Evolutionary conservation across 164 flowering plant species (phyloP), one percentile per base, ranked within the genome.

Genomic region (Vitis riparia): DNA sequence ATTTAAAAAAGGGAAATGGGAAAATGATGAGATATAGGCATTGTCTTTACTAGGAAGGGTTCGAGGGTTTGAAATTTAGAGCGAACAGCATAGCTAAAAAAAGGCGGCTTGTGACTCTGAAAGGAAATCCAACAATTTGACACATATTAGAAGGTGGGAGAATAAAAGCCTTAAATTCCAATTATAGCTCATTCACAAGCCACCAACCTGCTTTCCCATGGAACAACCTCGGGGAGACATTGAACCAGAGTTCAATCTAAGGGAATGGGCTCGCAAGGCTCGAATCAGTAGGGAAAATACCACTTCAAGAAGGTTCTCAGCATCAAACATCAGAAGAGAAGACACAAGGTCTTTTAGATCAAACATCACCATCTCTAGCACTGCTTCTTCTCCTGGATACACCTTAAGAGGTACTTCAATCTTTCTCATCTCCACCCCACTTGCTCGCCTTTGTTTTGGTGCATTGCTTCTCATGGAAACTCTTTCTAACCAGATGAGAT

Each of bases 371-470:
- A 83, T 91, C 71, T 86, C 97, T 50, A 88, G 94, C 82, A 86
- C 98, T 69, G 92, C 87, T 65, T 93, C 97, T 62, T 93, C 98
- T 65, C 98, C 98, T 69, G 98, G 97, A 30, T 89, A 87, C 80
- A 58, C 82, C 37, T 56, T 83, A 30, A 82, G 61, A 85, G 94
- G 97, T 90, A 81, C 19, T 37, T 37, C 44, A 37, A 37, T 37
- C n/a, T 9, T 11, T 49, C 13, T 55, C 53, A 48, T 71, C 29
- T 67, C 62, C 23, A 63, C 30, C 29, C 59, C n/a, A 15, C 5
- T 19, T 23, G 13, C 11, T 30, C 14, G 29, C 23, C 7, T 10
- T 56, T 29, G 12, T 44, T 10, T 30, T 37, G 27, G 2, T 23
- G 27, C 27, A 37, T 37, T 5, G 44, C 44, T 37, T 37, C 44